Evolutionary conservation across 306 rosid genomes (phyloP).

Genomic region (Citrullus amarus): DNA sequence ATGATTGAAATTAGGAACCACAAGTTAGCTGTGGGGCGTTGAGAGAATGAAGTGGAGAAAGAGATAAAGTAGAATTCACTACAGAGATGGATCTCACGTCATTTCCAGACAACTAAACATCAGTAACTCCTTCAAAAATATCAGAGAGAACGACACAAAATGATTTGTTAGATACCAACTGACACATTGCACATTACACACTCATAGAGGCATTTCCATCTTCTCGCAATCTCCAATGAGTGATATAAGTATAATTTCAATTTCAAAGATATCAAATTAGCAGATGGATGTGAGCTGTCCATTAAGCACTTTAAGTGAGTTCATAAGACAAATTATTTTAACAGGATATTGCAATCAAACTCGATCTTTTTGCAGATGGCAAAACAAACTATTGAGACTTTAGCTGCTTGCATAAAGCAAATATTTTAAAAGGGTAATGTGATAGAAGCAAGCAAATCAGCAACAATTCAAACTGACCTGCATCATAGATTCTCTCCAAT

Average conservation of each 20-base stretch:
- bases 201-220: not conserved
- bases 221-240: not conserved
- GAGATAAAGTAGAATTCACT: not conserved
- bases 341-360: not conserved
- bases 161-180: not conserved
- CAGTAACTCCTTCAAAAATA: not conserved
- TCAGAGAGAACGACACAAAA: not conserved
- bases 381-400: not conserved
- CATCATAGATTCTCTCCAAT: conserved; percentile 78
- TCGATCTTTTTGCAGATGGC: not conserved
- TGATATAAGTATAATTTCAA: not conserved
- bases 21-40: not conserved
- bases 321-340: not conserved
- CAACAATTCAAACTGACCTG: conserved; percentile 39
- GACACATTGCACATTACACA: not conserved
- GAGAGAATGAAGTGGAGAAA: not conserved
- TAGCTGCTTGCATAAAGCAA: not conserved
- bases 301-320: not conserved
- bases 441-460: not conserved
- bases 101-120: not conserved
- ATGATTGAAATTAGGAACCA: not conserved
- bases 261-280: not conserved
- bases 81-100: not conserved
- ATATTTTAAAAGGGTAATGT: not conserved
- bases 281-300: not conserved